phyloP scores from a whole-genome alignment of 139 green algal genomes.

The Diplosphaera chodatii region DNA sequence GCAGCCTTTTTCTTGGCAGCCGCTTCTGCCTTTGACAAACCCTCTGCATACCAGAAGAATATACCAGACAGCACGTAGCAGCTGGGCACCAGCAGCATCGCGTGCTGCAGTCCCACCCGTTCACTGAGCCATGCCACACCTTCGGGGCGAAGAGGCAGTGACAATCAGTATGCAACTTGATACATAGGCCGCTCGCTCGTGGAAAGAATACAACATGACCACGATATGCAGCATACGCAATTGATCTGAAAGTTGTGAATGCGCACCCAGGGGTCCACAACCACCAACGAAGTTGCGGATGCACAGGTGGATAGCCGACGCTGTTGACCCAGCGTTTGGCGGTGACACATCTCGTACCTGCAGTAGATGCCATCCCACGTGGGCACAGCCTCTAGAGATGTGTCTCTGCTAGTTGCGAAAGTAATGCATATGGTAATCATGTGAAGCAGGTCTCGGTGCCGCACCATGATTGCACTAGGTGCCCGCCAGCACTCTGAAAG shows the following conservation, averaged over 20 bases:
- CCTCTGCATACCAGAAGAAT: too few relatives aligned
- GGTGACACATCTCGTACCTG: conserved; percentile 47
- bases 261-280: conserved; percentile 51
- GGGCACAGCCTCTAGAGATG: too few relatives aligned
- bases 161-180: too few relatives aligned
- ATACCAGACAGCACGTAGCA: conserved; percentile 57
- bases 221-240: too few relatives aligned
- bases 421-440: too few relatives aligned
- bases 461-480: conserved; percentile 69
- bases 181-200: too few relatives aligned
- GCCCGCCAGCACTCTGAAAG: conserved; percentile 80
- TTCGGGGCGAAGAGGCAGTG: conserved; percentile 6
- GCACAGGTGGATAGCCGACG: conserved; percentile 71
- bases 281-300: conserved; percentile 76
- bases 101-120: conserved; percentile 53
- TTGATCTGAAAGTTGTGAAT: too few relatives aligned
- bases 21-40: too few relatives aligned
- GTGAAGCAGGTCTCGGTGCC: too few relatives aligned
- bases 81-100: conserved; percentile 71
- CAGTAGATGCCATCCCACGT: too few relatives aligned
- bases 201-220: not conserved
- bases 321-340: conserved; percentile 53
- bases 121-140: conserved; percentile 15
- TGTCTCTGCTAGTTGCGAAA: too few relatives aligned
- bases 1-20: too few relatives aligned